Conservation (phyloP, 371 early-diverging fungal genomes). For the Cladochytrium tenue region DNA sequence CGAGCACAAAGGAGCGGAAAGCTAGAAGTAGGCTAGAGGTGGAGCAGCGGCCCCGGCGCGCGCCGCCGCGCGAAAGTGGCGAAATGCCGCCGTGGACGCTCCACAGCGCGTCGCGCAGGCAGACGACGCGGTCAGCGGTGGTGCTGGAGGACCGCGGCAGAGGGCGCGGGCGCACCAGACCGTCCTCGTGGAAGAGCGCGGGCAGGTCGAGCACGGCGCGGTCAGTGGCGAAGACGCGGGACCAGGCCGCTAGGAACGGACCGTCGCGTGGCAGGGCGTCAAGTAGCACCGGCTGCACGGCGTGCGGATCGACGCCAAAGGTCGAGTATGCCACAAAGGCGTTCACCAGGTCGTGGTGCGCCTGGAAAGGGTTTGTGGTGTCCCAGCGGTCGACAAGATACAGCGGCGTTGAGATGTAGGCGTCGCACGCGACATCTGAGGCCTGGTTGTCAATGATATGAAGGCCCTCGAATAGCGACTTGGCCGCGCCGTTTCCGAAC, state of each 20-base stretch:
- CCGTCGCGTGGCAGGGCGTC: conserved; percentile 16
- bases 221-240: conserved; percentile 13
- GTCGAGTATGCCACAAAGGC: conserved; percentile 19
- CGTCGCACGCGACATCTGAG: neutral
- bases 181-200: neutral
- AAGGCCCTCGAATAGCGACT: conserved; percentile 17
- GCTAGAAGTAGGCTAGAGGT: conserved; percentile 6
- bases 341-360: conserved; percentile 23
- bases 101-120: conserved; percentile 18
- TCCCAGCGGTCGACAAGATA: conserved; percentile 24
- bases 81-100: conserved; percentile 22
- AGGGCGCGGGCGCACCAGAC: neutral
- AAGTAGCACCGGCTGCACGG: conserved; percentile 12
- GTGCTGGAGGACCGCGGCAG: neutral
- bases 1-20: conserved; percentile 16
- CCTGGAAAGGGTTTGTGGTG: conserved; percentile 27
- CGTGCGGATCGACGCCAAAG: conserved; percentile 7
- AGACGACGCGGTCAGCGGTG: neutral
- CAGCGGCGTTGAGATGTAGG: conserved; percentile 14
- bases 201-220: neutral
- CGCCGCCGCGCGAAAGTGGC: conserved; percentile 4
- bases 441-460: neutral
- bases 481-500: conserved; percentile 22
- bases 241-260: conserved; percentile 19
- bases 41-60: neutral